phyloP scores from a whole-genome alignment of 176 grass and related monocot species.

The Triticum turgidum region DNA sequence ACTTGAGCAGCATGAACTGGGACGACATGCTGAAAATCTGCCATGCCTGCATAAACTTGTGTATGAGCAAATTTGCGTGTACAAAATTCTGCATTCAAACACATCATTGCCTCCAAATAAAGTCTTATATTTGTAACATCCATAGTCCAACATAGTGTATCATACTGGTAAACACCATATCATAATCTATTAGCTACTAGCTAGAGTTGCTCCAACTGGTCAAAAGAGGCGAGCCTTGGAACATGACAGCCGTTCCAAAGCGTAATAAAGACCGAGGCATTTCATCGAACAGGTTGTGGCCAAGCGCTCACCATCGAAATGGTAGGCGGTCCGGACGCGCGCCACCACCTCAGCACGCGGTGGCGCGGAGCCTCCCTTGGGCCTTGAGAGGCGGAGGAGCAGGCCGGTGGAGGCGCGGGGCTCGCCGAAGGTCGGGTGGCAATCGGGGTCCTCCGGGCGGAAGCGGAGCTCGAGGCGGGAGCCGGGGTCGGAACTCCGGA shows the following conservation, averaged over 20 bases:
- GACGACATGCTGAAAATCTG: conserved; percentile 86
- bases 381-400: conserved; percentile 56
- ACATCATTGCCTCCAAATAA: background rate
- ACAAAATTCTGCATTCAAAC: background rate
- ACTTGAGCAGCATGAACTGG: conserved; percentile 64
- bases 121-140: background rate
- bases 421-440: conserved; percentile 67
- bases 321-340: conserved; percentile 58
- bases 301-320: conserved; percentile 48
- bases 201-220: background rate
- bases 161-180: too few species aligned
- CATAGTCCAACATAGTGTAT: background rate
- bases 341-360: conserved; percentile 60
- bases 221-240: background rate
- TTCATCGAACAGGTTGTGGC: conserved; percentile 12
- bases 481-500: background rate
- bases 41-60: conserved; percentile 54
- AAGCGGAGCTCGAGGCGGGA: conserved; percentile 71
- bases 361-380: conserved; percentile 1
- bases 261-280: background rate
- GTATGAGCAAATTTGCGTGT: conserved; percentile 2
- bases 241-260: background rate
- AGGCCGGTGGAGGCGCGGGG: conserved; percentile 45
- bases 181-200: too few species aligned
- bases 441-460: conserved; percentile 77